phyloP scores from a whole-genome alignment of 1,284 basidiomycete genomes.

The Heterobasidion parviporum region DNA sequence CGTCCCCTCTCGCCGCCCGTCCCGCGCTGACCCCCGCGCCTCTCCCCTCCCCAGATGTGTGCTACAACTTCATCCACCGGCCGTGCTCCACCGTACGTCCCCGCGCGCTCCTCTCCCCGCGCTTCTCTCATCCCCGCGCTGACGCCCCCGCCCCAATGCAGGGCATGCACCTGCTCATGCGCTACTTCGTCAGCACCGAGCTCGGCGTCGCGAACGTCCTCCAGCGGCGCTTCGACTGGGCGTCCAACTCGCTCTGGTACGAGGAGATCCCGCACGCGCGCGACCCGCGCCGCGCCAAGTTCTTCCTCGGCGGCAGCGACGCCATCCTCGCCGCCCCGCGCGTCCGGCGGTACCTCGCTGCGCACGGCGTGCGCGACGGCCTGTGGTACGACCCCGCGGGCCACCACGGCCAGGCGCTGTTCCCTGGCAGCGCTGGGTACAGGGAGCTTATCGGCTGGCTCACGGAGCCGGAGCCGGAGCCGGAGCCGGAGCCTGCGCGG shows the following conservation, averaged over 20 bases:
- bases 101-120: conserved; percentile 3
- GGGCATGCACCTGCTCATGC: conserved; percentile 74
- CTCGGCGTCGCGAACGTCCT: conserved; percentile 81
- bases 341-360: conserved; percentile 63
- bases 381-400: conserved; percentile 64
- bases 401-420: conserved; percentile 67
- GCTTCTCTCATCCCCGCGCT: conserved; percentile 1
- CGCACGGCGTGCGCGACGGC: conserved; percentile 67
- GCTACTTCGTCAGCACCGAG: conserved; percentile 82
- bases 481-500: background rate
- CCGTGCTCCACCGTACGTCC: conserved; percentile 46
- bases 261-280: conserved; percentile 79
- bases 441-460: conserved; percentile 63
- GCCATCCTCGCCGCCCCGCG: conserved; percentile 74
- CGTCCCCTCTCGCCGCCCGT: conserved; percentile 3
- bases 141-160: conserved; percentile 21
- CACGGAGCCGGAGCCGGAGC: conserved; percentile 16
- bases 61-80: conserved; percentile 82
- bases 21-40: background rate
- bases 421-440: conserved; percentile 45
- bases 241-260: conserved; percentile 82
- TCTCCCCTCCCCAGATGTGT: conserved; percentile 49
- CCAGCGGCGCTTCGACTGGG: conserved; percentile 80
- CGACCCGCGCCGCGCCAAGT: conserved; percentile 50
- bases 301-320: conserved; percentile 77